A percentile compares a stretch with the other conserved stretches of the same genome.
Evolutionary conservation across 2,329 filamentous ascomycete species (phyloP).

Genomic region (Botryotinia narcissicola): DNA sequence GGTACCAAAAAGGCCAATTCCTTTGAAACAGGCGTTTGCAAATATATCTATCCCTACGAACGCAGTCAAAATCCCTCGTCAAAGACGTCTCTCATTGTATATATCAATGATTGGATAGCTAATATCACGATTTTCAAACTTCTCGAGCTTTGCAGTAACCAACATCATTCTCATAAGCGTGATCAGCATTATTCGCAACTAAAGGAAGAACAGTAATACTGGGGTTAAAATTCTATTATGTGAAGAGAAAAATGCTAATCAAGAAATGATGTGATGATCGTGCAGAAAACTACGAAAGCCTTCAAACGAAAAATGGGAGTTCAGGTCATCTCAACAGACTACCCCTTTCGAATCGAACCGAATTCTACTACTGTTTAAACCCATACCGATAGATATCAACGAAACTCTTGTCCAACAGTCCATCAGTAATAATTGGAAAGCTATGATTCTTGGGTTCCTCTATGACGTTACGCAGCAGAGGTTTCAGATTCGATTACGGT

Average conservation of each 20-base stretch:
- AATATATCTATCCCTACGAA: neutral
- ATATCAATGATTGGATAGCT: neutral
- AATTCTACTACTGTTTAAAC: rapidly evolving
- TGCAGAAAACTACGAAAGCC: neutral
- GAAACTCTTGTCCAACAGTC: neutral
- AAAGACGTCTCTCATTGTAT: neutral
- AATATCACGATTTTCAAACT: neutral
- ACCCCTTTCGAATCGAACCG: neutral
- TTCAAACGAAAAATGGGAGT: neutral
- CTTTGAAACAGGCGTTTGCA: neutral
- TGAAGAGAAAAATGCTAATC: neutral
- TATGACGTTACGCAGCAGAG: neutral
- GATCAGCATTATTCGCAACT: neutral
- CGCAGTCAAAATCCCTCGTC: neutral
- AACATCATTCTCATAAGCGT: neutral
- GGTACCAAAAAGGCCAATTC: neutral
- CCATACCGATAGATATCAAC: neutral
- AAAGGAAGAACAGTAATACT: neutral
- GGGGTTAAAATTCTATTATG: neutral
- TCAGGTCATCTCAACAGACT: neutral
- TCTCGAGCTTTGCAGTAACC: neutral
- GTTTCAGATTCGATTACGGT: neutral
- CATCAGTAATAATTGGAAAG: neutral
- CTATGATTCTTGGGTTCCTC: neutral
- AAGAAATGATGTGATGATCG: neutral